phyloP scores from a whole-genome alignment of 306 rosid species.

The Delonix regia region DNA sequence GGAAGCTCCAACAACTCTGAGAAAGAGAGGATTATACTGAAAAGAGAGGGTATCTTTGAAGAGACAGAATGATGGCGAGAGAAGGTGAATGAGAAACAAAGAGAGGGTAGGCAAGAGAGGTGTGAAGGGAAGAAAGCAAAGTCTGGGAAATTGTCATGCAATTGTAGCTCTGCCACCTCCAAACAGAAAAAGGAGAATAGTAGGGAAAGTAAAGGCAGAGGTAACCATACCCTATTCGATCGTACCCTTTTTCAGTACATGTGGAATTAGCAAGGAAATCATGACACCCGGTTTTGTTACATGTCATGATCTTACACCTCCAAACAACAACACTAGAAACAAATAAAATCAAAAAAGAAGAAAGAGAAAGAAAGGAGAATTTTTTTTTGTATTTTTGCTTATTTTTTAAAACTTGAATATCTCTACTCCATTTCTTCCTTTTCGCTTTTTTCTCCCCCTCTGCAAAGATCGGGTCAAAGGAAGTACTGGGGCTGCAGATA shows the following conservation, averaged over 20 bases:
- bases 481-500: conserved; percentile 59
- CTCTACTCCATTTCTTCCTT: conserved; percentile 1
- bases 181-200: conserved; percentile 27
- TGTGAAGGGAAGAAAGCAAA: conserved; percentile 9
- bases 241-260: conserved; percentile 40
- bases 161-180: conserved; percentile 33
- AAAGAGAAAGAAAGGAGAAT: conserved; percentile 2
- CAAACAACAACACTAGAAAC: conserved; percentile 22
- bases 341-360: background rate
- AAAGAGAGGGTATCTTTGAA: background rate
- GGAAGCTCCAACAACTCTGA: too few species aligned
- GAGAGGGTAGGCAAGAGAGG: conserved; percentile 24
- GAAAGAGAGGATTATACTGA: too few species aligned
- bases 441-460: background rate
- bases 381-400: background rate
- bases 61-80: conserved; percentile 35
- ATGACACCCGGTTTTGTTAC: conserved; percentile 58
- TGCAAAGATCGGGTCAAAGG: conserved; percentile 73
- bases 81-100: conserved; percentile 3
- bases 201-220: conserved; percentile 10
- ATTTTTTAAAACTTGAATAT: background rate
- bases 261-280: conserved; percentile 49
- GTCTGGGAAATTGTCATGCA: conserved; percentile 46
- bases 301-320: conserved; percentile 58
- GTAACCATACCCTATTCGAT: conserved; percentile 42